Evolutionary conservation across 2,329 filamentous ascomycete species (phyloP).

Genomic region (Bipolaris bicolor): DNA sequence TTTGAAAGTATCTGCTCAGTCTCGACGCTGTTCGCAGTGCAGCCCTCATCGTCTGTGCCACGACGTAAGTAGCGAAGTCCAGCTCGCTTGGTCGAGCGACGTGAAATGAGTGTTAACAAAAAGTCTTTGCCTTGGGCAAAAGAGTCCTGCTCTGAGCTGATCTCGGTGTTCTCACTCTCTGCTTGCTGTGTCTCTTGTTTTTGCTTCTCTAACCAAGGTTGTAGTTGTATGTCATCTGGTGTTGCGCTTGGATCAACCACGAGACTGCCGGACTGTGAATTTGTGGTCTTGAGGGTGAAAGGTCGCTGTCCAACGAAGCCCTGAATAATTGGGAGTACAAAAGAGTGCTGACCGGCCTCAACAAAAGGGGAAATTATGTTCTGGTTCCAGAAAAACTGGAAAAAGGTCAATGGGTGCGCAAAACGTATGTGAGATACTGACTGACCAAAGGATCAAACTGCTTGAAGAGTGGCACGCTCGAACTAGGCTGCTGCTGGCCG

Average conservation of each 20-base stretch:
- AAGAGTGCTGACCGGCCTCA: conserved; percentile 70
- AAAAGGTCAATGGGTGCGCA: conserved; percentile 3
- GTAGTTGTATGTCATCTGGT: conserved; percentile 45
- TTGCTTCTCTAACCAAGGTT: conserved; percentile 40
- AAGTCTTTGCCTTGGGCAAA: conserved; percentile 58
- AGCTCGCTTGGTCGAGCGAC: conserved; percentile 82
- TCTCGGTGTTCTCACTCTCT: conserved; percentile 17
- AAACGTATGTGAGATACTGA: background rate
- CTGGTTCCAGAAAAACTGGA: conserved; percentile 87
- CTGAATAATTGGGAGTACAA: conserved; percentile 85
- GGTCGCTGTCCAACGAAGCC: conserved; percentile 88
- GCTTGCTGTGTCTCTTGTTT: conserved; percentile 32
- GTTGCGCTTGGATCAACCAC: conserved; percentile 44
- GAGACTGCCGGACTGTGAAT: conserved; percentile 37
- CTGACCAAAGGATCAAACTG: conserved; percentile 71
- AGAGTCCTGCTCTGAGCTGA: conserved; percentile 42
- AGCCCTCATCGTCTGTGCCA: conserved; percentile 87
- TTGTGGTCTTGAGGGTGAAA: conserved; percentile 71
- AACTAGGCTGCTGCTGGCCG: conserved; percentile 49
- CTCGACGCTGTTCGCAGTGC: conserved; percentile 88
- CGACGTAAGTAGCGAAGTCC: conserved; percentile 89
- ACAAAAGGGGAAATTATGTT: conserved; percentile 77
- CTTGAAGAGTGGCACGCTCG: conserved; percentile 69
- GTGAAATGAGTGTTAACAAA: conserved; percentile 88
- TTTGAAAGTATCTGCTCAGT: conserved; percentile 91